phyloP scores from a whole-genome alignment of 345 rosid genomes.

The Citrus sinensis region DVS_A1.0 CM039164.1:25874501-25875000 shows the following conservation, averaged over 20 bases:
- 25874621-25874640: no score
- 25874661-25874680: background rate
- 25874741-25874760: background rate
- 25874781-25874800: background rate
- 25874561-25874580: no score
- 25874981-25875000: constrained; percentile 31
- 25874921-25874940: constrained; percentile 17
- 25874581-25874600: background rate
- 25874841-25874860: constrained; percentile 1
- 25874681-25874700: background rate
- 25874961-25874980: constrained; percentile 31
- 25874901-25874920: background rate
- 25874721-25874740: background rate
- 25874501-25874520: no score
- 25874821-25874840: constrained; percentile 1
- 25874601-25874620: no score
- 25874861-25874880: background rate
- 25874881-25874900: background rate
- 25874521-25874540: no score
- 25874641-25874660: no score
- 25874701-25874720: background rate
- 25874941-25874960: constrained; percentile 31
- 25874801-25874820: background rate
- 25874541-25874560: no score
- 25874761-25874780: background rate